Evolutionary conservation across 371 early-diverging fungal species (phyloP), one percentile per base, ranked within the genome.

Genomic region (Mucor lusitanicus): DNA sequence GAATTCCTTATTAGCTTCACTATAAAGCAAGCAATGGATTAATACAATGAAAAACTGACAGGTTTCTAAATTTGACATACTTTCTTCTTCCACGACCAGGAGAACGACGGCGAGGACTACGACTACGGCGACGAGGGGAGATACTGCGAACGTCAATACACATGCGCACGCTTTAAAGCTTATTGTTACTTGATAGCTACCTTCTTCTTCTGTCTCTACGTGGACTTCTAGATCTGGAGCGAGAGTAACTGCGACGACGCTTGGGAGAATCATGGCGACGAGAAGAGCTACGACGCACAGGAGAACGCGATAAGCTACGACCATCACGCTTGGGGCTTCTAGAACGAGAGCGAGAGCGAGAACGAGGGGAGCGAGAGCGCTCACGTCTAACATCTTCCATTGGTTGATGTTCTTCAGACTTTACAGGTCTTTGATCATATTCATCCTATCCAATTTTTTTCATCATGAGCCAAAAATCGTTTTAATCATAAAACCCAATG

Each of bases 1-100:
- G 57, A 80, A 74, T 55, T 81, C 82, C 70, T 77, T 81, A 40
- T 72, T 71, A n/a, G 57, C 70, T 37, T 75, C 68, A 39, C 67
- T 73, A 58, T 23, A 32, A 57, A 40, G 23, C 37, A 35, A 67
- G 23, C n/a, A n/a, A 25, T 56, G 25, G 23, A 46, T 25, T 39
- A 35, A 30, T 35, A 60, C 17, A 50, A 48, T 0, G 6, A 48
- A 3, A 50, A 25, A 50, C 25, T 50, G 50, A 50, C 50, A 50
- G 50, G 9, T 50, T 23, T 50, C 15, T 15, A 56, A 39, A 50
- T 48, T 6, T 6, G 54, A 40, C 64, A 65, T 69, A 69, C 78
- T 60, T 53, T 72, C 67, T 65, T 72, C 64, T 63, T 3, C 72
- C 68, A 42, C 72, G 72, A 50, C 59, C 63, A 35, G 75, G 75